Conservation (phyloP, 345 rosid species). For the Microcos paniculata region DNA sequence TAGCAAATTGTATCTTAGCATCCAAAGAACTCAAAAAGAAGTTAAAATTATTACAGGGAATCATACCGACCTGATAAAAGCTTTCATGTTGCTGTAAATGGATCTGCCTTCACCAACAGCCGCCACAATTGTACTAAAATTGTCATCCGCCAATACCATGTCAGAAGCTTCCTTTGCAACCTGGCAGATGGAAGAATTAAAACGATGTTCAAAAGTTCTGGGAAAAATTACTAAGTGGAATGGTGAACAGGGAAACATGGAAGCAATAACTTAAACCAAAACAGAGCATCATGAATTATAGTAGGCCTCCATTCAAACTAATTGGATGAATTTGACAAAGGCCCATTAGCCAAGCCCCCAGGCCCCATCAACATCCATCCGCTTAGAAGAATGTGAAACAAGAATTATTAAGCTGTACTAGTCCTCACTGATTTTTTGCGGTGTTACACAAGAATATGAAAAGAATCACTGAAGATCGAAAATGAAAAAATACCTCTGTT, state of each 20-base stretch:
- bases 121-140: conserved; percentile 69
- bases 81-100: conserved; percentile 74
- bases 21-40: background rate
- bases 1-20: background rate
- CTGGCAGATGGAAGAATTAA: conserved; percentile 27
- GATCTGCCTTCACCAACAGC: conserved; percentile 81
- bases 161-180: conserved; percentile 87
- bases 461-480: background rate
- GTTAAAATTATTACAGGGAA: background rate
- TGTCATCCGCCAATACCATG: conserved; percentile 80
- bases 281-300: too few species aligned
- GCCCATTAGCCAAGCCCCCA: background rate
- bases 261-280: conserved; percentile 6
- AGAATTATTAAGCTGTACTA: background rate
- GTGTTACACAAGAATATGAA: background rate
- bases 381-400: background rate
- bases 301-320: background rate
- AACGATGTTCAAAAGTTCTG: background rate
- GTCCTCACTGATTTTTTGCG: background rate
- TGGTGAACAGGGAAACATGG: background rate
- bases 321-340: background rate
- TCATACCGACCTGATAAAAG: conserved; percentile 61
- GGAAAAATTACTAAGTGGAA: background rate
- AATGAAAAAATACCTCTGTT: conserved; percentile 47
- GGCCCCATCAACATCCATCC: background rate